phyloP scores from a whole-genome alignment of 768 basidiomycete species.

The Boletus sp. region DNA sequence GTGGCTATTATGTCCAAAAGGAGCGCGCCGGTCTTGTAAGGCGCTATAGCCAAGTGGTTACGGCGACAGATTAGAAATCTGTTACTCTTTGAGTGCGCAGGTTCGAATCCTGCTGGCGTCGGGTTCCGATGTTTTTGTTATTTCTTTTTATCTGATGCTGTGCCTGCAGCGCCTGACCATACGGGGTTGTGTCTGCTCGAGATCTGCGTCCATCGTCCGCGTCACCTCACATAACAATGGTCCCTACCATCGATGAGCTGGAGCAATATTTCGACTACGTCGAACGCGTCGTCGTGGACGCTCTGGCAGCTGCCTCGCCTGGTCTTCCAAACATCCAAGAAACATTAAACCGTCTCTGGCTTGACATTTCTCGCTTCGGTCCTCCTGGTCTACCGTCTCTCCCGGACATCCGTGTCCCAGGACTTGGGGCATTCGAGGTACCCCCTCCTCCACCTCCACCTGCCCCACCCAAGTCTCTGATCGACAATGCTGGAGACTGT shows the following conservation, averaged over 20 bases:
- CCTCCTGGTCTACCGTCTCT: slow-evolving; percentile 47
- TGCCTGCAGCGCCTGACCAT: not conserved
- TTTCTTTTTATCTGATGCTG: slow-evolving; percentile 9
- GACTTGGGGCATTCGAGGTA: slow-evolving; percentile 70
- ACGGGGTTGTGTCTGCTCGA: not conserved
- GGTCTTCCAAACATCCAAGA: slow-evolving; percentile 66
- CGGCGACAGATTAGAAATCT: slow-evolving; percentile 78
- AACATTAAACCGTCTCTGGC: slow-evolving; percentile 66
- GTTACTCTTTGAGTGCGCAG: slow-evolving; percentile 70
- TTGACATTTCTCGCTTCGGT: slow-evolving; percentile 79
- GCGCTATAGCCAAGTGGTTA: slow-evolving; percentile 82
- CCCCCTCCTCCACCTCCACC: slow-evolving; percentile 64
- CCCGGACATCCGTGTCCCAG: slow-evolving; percentile 57
- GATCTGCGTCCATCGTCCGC: not conserved
- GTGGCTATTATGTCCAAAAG: no score
- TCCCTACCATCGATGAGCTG: slow-evolving; percentile 57
- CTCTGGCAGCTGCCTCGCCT: slow-evolving; percentile 54
- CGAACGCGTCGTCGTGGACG: slow-evolving; percentile 59
- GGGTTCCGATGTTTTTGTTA: no score
- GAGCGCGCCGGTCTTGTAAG: slow-evolving; percentile 21
- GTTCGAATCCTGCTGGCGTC: slow-evolving; percentile 70
- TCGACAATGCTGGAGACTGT: slow-evolving; percentile 52
- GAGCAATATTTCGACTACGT: slow-evolving; percentile 68
- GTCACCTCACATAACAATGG: slow-evolving; percentile 19
- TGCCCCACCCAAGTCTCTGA: slow-evolving; percentile 45